Base-by-base conservation (phyloP, 2,329 filamentous ascomycete species). In the Xylariaceae sp. region DNA sequence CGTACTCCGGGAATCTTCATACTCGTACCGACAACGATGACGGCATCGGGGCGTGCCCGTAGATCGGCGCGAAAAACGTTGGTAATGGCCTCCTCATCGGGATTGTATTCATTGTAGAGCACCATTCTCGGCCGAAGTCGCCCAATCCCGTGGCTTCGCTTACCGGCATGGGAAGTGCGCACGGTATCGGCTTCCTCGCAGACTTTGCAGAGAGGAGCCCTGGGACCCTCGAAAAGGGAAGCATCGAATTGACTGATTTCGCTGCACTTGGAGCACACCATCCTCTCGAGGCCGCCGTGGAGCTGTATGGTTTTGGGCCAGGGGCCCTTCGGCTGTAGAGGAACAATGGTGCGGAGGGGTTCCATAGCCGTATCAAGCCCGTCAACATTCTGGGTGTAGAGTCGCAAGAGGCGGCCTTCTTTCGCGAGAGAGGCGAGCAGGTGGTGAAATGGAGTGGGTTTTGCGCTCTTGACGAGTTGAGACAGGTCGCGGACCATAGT, bases 331-430 rank as follows among this genome's bases (percentile, higher is more conserved):
- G 82, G 62, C 58, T 86, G 86, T 9, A 99, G 77, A 1, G 94
- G 94, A 1, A 96, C 85, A 50, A 81, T 80, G 0, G 94, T 97
- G 30, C 81, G 79, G 6, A 99, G 76, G 2, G 92, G 91, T 46
- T 84, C 76, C 71, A 99, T 80, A 6, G 84, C 82, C 0, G 89
- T 94, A 65, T 99, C 94, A 61, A 99, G 88, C 55, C 91, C 90
- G 73, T 99, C 94, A 35, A 99, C 92, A 64, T 99, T 99, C 68
- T 99, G 94, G 2, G 89, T 92, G 71, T 99, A 99, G 5, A 99
- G 80, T 43, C 94, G 88, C 68, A 96, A 77, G 29, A 99, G 74
- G 26, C 94, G 88, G 43, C 87, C 89, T 72, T 97, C 91, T 55
- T 88, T 81, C 3, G 92, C 89, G 27, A 99, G 78, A 3, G 91